phyloP scores from a whole-genome alignment of 176 grass and related monocot species.

The Cenchrus americanus region DNA sequence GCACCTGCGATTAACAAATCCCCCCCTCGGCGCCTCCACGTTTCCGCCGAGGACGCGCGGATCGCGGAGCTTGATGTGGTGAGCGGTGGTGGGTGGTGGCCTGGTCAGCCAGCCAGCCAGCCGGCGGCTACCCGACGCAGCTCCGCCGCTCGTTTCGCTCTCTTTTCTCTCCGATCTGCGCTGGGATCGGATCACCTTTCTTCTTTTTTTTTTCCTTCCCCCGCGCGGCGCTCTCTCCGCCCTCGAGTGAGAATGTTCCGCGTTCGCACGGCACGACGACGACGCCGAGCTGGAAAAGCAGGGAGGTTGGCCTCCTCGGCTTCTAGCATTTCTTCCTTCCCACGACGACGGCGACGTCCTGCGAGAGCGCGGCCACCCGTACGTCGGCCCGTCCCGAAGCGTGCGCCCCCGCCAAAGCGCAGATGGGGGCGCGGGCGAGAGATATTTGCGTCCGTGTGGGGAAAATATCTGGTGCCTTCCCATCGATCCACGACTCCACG shows the following conservation, averaged over 20 bases:
- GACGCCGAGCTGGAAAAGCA: not conserved
- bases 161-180: not conserved
- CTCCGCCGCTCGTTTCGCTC: slow-evolving; percentile 32
- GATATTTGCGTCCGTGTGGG: not conserved
- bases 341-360: not conserved
- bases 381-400: not conserved
- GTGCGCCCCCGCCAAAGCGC: not conserved
- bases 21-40: not conserved
- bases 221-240: too few relatives aligned
- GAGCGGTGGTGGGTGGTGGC: not conserved
- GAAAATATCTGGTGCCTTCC: not conserved
- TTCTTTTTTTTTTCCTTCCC: not conserved
- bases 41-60: not conserved
- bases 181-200: not conserved
- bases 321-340: not conserved
- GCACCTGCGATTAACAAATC: not conserved
- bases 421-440: not conserved
- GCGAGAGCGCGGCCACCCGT: not conserved
- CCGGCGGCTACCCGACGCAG: not conserved
- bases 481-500: not conserved
- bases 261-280: not conserved
- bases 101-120: not conserved
- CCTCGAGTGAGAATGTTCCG: slow-evolving; percentile 4
- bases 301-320: not conserved
- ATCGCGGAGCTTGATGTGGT: not conserved